Conservation (phyloP, 805 yeast species). For the Monosporozyma aquatica region DNA sequence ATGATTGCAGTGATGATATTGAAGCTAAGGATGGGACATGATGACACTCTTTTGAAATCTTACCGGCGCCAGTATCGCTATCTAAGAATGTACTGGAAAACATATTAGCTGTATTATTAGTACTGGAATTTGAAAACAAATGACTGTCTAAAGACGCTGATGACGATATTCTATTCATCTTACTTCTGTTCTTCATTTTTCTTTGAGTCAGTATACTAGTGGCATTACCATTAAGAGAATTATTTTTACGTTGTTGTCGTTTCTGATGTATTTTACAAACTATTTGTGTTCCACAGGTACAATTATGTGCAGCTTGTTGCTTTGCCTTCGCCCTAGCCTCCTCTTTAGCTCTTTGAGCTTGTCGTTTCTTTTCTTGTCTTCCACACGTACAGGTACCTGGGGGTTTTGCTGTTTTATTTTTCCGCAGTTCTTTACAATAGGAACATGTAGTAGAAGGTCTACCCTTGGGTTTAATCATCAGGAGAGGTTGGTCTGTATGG, state of each 20-base stretch:
- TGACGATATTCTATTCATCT: slow-evolving; percentile 9
- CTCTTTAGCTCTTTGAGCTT: slow-evolving; percentile 27
- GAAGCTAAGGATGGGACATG: slow-evolving; percentile 26
- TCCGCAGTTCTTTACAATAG: slow-evolving; percentile 73
- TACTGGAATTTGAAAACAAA: slow-evolving; percentile 6
- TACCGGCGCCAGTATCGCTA: slow-evolving; percentile 16
- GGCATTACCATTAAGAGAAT: background rate
- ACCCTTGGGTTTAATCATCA: slow-evolving; percentile 93
- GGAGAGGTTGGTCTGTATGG: slow-evolving; percentile 83
- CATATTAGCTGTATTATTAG: slow-evolving; percentile 12
- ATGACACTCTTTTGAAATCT: slow-evolving; percentile 24
- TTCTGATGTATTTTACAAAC: slow-evolving; percentile 19
- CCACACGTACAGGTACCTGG: slow-evolving; percentile 54
- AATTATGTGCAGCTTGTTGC: slow-evolving; percentile 24
- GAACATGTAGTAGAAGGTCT: slow-evolving; percentile 88
- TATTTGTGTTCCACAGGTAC: slow-evolving; percentile 27
- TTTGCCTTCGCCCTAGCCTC: slow-evolving; percentile 25
- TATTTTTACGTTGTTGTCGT: slow-evolving; percentile 11
- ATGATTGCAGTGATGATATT: slow-evolving; percentile 27
- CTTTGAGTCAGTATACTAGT: slow-evolving; percentile 5
- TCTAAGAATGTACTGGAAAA: slow-evolving; percentile 16
- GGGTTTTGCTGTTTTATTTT: slow-evolving; percentile 53
- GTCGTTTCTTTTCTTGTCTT: slow-evolving; percentile 37
- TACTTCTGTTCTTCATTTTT: slow-evolving; percentile 4
- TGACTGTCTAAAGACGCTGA: slow-evolving; percentile 12